Percentiles rank a stretch among this genome's conserved stretches.
These are phyloP conservation scores for Escallonia herrerae DNA, from an alignment of 129 eudicot genomes.

Conservation along the genomic window DNA sequence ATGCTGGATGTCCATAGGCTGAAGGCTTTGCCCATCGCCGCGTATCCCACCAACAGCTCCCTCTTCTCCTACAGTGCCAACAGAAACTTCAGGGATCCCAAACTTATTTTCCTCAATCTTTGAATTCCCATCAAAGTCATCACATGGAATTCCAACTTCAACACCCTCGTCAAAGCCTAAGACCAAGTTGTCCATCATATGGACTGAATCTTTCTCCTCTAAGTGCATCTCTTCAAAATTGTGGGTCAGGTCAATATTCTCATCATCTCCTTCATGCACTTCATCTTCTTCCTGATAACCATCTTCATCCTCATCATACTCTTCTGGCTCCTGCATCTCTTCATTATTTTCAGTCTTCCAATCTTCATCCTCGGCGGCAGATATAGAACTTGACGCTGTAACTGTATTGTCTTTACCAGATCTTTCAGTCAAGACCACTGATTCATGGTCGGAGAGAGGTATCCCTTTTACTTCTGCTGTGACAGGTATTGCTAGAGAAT, in stretches of 20 bases:
- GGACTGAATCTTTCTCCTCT: slow-evolving; percentile 42
- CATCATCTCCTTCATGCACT: slow-evolving; percentile 64
- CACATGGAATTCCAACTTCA: slow-evolving; percentile 73
- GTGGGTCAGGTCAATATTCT: slow-evolving; percentile 44
- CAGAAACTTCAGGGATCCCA: slow-evolving; percentile 41
- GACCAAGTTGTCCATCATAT: slow-evolving; percentile 51
- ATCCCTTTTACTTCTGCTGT: slow-evolving; percentile 38
- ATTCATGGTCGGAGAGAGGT: slow-evolving; percentile 17
- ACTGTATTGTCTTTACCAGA: slow-evolving; percentile 19
- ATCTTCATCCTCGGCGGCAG: slow-evolving; percentile 76
- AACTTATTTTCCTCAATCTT: slow-evolving; percentile 24
- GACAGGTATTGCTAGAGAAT: slow-evolving; percentile 34
- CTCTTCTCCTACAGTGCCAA: slow-evolving; percentile 23
- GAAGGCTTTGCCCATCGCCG: slow-evolving; percentile 24
- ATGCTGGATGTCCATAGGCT: slow-evolving; percentile 24
- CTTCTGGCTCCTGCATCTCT: slow-evolving; percentile 78
- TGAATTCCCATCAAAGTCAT: slow-evolving; percentile 49
- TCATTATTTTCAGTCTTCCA: slow-evolving; percentile 69
- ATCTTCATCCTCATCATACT: slow-evolving; percentile 84
- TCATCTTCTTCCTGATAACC: slow-evolving; percentile 88
- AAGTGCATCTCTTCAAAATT: slow-evolving; percentile 58
- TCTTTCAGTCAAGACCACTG: slow-evolving; percentile 29
- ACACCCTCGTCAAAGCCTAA: slow-evolving; percentile 91
- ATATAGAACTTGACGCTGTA: slow-evolving; percentile 32
- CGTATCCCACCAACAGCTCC: slow-evolving; percentile 33